Evolutionary conservation across 2,329 filamentous ascomycete genomes (phyloP).

Genomic region (Colletotrichum sp.): DNA sequence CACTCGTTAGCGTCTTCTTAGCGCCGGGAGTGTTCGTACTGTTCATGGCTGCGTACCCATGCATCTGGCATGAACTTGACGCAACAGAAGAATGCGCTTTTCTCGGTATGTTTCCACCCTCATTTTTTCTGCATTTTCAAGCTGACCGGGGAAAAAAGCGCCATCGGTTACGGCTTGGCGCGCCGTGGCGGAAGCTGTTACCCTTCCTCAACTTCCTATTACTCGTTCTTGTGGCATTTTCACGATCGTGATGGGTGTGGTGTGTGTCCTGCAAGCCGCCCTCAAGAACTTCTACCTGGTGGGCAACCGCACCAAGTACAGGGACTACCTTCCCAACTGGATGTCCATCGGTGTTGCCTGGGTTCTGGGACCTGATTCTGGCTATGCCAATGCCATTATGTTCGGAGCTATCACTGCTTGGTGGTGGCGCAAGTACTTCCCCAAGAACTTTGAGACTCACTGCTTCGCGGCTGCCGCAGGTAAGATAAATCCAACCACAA

Average conservation of each 20-base stretch:
- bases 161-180: conserved; percentile 71
- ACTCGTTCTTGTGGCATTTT: conserved; percentile 61
- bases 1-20: conserved; percentile 68
- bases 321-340: conserved; percentile 66
- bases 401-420: conserved; percentile 59
- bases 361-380: conserved; percentile 57
- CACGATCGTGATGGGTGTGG: conserved; percentile 56
- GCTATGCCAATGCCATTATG: conserved; percentile 62
- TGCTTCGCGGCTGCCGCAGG: conserved; percentile 64
- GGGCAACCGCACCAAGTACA: conserved; percentile 57
- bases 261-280: conserved; percentile 56
- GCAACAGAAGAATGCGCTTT: conserved; percentile 56
- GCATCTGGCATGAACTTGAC: conserved; percentile 55
- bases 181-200: conserved; percentile 67
- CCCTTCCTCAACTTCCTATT: conserved; percentile 60
- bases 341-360: conserved; percentile 67
- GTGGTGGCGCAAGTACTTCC: conserved; percentile 59
- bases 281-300: conserved; percentile 59
- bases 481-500: background rate
- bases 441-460: conserved; percentile 57
- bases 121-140: background rate
- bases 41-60: conserved; percentile 72
- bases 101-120: conserved; percentile 35
- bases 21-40: conserved; percentile 72
- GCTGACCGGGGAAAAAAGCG: conserved; percentile 22